Percentiles rank a stretch among this genome's conserved stretches.
phyloP scores from a whole-genome alignment of 192 early-diverging fungal species.

The Backusella morwellensis region DNA sequence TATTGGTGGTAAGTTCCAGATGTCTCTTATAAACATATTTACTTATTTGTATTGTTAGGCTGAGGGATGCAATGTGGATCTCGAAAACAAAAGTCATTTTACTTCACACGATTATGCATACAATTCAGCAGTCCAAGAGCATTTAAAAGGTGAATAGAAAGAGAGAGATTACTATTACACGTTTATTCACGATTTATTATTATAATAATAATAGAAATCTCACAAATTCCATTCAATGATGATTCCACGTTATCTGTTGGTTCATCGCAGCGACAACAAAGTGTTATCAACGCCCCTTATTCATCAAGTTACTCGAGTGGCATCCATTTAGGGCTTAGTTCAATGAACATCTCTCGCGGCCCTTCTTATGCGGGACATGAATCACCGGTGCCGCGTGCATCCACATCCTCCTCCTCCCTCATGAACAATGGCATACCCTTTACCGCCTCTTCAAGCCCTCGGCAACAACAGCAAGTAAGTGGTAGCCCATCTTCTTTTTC shows the following conservation, averaged over 20 bases:
- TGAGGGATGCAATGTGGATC: slow-evolving; percentile 31
- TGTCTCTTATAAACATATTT: no score
- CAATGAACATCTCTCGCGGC: slow-evolving; percentile 5
- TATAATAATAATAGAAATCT: not conserved
- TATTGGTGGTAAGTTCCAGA: slow-evolving; percentile 21
- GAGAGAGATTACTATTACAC: no score
- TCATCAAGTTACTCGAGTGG: slow-evolving; percentile 17
- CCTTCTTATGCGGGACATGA: slow-evolving; percentile 6
- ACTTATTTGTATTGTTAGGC: slow-evolving; percentile 3
- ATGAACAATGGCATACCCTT: not conserved
- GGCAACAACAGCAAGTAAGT: not conserved
- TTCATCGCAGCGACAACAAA: slow-evolving; percentile 8
- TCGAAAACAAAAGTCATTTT: slow-evolving; percentile 25
- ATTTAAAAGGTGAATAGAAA: slow-evolving; percentile 24
- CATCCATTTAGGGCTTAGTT: not conserved
- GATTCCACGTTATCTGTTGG: slow-evolving; percentile 8
- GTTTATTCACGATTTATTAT: no score
- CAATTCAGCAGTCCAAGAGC: slow-evolving; percentile 21
- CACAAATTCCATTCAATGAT: slow-evolving; percentile 14
- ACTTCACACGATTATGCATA: slow-evolving; percentile 33
- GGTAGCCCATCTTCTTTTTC: slow-evolving; percentile 12
- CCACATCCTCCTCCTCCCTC: slow-evolving; percentile 23
- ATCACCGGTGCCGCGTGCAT: slow-evolving; percentile 18
- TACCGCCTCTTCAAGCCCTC: slow-evolving; percentile 12
- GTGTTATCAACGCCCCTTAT: not conserved